Percentiles rank a stretch among this genome's conserved stretches.
These are phyloP conservation scores for Trebouxiophyceae sp. DNA, from an alignment of 163 green algal genomes.

Conservation along the genomic window DNA sequence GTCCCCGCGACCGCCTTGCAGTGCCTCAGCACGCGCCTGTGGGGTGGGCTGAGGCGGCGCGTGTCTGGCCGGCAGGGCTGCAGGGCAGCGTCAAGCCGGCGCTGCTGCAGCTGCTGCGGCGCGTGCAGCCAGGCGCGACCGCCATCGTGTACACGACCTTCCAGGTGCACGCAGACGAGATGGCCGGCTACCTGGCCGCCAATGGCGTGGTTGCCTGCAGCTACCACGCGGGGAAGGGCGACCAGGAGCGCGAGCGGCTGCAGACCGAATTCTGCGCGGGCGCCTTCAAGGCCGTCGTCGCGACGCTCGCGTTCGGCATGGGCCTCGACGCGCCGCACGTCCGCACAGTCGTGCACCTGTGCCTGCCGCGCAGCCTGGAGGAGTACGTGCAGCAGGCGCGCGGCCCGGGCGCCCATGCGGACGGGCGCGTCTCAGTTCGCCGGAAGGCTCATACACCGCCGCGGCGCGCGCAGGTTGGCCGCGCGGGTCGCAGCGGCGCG, in stretches of 20 bases:
- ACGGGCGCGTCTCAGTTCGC: not conserved
- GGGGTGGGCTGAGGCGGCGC: not conserved
- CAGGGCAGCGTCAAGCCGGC: conserved; percentile 5
- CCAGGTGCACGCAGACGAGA: conserved; percentile 49
- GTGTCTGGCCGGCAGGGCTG: conserved; percentile 7
- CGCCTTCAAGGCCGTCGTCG: conserved; percentile 68
- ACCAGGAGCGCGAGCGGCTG: conserved; percentile 26
- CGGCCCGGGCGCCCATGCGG: not conserved
- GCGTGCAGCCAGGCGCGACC: conserved; percentile 5
- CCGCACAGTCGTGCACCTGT: conserved; percentile 70
- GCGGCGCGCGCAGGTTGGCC: conserved; percentile 80
- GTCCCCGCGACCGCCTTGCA: not conserved
- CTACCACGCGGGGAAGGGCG: conserved; percentile 69
- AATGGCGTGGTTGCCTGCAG: conserved; percentile 34
- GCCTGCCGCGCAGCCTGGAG: conserved; percentile 82
- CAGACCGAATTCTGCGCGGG: conserved; percentile 50
- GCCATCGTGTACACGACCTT: conserved; percentile 69
- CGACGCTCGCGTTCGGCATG: conserved; percentile 96
- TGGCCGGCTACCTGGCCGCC: conserved; percentile 47
- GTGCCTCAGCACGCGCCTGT: conserved; percentile 2
- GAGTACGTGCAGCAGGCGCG: conserved; percentile 82
- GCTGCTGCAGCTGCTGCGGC: conserved; percentile 28
- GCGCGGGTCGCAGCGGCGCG: conserved; percentile 62
- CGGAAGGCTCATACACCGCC: no score
- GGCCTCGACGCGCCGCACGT: conserved; percentile 39